A percentile compares a stretch with the other conserved stretches of the same genome.
phyloP scores from a whole-genome alignment of 2,329 filamentous ascomycete species.

The Verticillium dahliae region DNA sequence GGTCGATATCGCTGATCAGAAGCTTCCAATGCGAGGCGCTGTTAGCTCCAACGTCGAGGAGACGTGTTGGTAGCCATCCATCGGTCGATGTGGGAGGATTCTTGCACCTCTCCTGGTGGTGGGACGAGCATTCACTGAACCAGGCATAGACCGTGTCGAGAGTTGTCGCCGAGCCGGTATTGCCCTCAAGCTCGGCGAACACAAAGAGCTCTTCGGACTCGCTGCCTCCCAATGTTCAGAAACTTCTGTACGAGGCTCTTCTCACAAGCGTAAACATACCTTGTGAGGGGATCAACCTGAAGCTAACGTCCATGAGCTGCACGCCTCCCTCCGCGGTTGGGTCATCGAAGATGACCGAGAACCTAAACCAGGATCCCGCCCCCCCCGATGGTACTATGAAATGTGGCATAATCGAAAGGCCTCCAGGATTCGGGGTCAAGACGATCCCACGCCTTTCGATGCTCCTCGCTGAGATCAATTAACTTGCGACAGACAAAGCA shows the following conservation, averaged over 20 bases:
- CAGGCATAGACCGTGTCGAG: not conserved
- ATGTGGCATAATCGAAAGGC: not conserved
- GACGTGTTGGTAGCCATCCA: slow-evolving; percentile 1
- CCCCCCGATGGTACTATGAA: not conserved
- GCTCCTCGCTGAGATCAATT: not conserved
- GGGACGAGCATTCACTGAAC: not conserved
- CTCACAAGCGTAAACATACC: not conserved
- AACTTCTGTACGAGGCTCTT: no score
- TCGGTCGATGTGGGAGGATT: not conserved
- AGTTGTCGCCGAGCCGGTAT: not conserved
- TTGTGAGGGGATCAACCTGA: not conserved
- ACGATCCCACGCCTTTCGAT: not conserved
- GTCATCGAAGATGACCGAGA: not conserved
- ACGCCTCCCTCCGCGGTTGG: not conserved
- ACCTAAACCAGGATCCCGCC: not conserved
- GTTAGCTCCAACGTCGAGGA: not conserved
- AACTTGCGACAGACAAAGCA: not conserved
- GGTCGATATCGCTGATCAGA: no score
- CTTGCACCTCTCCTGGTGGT: not conserved
- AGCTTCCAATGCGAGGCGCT: not conserved
- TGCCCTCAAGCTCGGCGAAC: not conserved
- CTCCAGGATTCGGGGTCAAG: not conserved
- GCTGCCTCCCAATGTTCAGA: not conserved
- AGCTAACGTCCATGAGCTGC: not conserved
- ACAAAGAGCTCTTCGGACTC: not conserved